Evolutionary conservation across 192 early-diverging fungal genomes (phyloP).

Genomic region (Coemansia sp.): DNA sequence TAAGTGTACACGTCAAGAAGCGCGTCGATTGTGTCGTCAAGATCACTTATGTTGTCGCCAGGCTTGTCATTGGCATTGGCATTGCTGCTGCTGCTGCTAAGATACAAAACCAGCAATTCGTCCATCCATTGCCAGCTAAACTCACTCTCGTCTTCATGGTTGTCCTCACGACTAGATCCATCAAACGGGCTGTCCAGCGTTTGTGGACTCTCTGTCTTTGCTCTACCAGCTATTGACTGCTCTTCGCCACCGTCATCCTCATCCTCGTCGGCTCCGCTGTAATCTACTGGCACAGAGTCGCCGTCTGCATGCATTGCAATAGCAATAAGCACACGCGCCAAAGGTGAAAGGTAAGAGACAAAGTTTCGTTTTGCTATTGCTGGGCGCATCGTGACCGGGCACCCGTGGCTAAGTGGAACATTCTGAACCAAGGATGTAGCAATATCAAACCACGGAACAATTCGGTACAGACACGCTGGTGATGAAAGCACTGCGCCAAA

Average conservation of each 20-base stretch:
- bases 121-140: constrained; percentile 45
- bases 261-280: constrained; percentile 2
- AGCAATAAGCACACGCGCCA: constrained; percentile 42
- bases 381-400: constrained; percentile 31
- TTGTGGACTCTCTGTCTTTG: background rate
- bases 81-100: constrained; percentile 10
- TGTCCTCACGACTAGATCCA: constrained; percentile 4
- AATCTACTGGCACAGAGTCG: background rate
- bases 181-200: background rate
- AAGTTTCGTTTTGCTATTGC: constrained; percentile 34
- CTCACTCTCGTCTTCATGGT: background rate
- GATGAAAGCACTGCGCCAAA: constrained; percentile 30
- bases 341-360: constrained; percentile 40
- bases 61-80: background rate
- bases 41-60: background rate
- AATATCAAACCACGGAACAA: constrained; percentile 46
- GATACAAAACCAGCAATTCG: constrained; percentile 22
- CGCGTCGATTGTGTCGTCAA: constrained; percentile 36
- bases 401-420: constrained; percentile 32
- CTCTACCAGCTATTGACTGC: background rate
- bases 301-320: constrained; percentile 26
- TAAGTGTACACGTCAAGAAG: constrained; percentile 48
- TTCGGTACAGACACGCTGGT: constrained; percentile 19
- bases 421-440: constrained; percentile 32
- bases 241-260: background rate